phyloP scores from a whole-genome alignment of 2,329 filamentous ascomycete species.

The Alternaria postmessia region DNA sequence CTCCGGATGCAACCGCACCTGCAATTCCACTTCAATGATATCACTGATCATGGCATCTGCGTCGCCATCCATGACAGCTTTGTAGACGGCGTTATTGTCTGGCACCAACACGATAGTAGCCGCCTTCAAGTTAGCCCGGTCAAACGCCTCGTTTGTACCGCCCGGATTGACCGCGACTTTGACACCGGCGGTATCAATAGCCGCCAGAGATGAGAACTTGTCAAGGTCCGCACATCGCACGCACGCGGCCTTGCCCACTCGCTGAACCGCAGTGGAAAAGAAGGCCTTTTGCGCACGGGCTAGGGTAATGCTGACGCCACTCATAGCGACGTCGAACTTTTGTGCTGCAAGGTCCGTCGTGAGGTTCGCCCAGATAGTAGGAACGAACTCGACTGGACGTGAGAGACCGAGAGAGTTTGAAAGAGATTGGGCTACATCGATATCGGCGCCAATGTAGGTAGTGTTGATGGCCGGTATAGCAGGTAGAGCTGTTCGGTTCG shows the following conservation, averaged over 20 bases:
- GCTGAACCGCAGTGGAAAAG: constrained; percentile 17
- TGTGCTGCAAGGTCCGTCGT: constrained; percentile 8
- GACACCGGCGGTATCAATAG: constrained; percentile 20
- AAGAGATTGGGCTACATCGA: constrained; percentile 17
- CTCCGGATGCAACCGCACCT: constrained; percentile 18
- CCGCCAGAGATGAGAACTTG: constrained; percentile 15
- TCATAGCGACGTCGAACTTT: constrained; percentile 24
- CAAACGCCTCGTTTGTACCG: constrained; percentile 24
- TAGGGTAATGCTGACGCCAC: constrained; percentile 23
- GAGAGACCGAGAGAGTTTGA: constrained; percentile 19
- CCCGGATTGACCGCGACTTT: constrained; percentile 22
- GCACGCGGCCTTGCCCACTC: constrained; percentile 21
- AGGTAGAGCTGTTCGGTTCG: constrained; percentile 19
- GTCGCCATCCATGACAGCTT: constrained; percentile 21
- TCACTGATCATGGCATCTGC: constrained; percentile 26
- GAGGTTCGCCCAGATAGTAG: constrained; percentile 21
- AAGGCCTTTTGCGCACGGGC: constrained; percentile 14
- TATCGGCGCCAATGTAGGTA: constrained; percentile 22
- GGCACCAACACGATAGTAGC: constrained; percentile 18
- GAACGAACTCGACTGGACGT: constrained; percentile 17
- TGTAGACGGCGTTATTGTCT: constrained; percentile 23
- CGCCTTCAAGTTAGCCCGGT: constrained; percentile 17
- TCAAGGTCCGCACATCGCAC: constrained; percentile 17
- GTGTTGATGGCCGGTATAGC: constrained; percentile 18
- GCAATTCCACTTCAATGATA: constrained; percentile 22